Conservation (phyloP, 306 rosid species). For the Pterocarpus santalinus region DNA sequence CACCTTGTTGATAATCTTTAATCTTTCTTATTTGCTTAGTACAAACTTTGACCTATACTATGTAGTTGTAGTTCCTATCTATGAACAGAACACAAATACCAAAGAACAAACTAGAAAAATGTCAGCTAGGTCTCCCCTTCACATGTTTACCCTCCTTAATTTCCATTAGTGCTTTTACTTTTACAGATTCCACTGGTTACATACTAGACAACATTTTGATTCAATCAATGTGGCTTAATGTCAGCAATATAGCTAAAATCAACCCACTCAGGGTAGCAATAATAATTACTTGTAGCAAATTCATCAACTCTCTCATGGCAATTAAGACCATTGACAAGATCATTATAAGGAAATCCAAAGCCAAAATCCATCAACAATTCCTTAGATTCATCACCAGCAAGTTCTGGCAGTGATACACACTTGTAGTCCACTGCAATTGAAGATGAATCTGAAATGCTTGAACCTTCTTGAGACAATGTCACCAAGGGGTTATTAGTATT, state of each 20-base stretch:
- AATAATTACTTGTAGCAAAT: constrained; percentile 39
- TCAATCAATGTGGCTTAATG: constrained; percentile 48
- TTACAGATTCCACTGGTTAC: background rate
- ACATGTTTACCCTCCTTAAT: constrained; percentile 3
- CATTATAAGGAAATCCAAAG: constrained; percentile 56
- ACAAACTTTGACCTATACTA: constrained; percentile 40
- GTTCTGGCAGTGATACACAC: constrained; percentile 38
- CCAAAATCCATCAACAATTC: constrained; percentile 60
- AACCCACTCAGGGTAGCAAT: constrained; percentile 52
- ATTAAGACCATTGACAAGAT: constrained; percentile 46
- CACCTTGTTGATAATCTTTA: constrained; percentile 4
- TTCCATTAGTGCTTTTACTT: constrained; percentile 1
- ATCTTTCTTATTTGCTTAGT: constrained; percentile 15
- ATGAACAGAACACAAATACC: constrained; percentile 5
- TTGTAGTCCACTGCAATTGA: constrained; percentile 50
- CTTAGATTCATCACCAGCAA: constrained; percentile 42
- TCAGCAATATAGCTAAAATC: constrained; percentile 55
- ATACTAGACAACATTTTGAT: constrained; percentile 44
- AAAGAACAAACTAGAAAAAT: constrained; percentile 7
- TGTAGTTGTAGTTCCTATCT: background rate
- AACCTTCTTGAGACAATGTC: constrained; percentile 60
- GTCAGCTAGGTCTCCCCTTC: constrained; percentile 29
- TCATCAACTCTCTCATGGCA: constrained; percentile 53
- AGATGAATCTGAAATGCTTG: constrained; percentile 57
- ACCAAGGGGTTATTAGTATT: background rate